phyloP scores from a whole-genome alignment of 2,329 filamentous ascomycete genomes.

The Tolypocladium capitatum region DNA sequence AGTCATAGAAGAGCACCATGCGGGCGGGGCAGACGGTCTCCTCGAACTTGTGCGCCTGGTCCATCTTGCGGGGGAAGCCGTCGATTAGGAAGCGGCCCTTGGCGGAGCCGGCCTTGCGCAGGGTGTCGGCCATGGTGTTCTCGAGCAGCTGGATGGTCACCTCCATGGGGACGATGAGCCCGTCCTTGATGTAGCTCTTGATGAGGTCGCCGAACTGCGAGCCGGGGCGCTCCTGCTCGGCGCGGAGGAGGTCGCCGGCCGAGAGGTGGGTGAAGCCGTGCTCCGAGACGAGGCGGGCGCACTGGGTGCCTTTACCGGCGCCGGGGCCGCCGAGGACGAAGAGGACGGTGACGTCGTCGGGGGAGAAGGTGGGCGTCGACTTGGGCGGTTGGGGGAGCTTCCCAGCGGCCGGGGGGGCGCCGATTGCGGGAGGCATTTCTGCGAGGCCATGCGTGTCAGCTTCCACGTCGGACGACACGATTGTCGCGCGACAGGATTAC shows the following conservation, averaged over 20 bases:
- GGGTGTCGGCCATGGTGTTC: slow-evolving; percentile 71
- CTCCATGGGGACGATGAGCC: slow-evolving; percentile 96
- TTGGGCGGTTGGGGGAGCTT: slow-evolving; percentile 39
- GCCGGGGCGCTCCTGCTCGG: slow-evolving; percentile 78
- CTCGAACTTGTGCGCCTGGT: slow-evolving; percentile 92
- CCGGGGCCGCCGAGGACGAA: slow-evolving; percentile 95
- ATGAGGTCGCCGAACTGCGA: slow-evolving; percentile 89
- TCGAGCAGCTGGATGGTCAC: slow-evolving; percentile 88
- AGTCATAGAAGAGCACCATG: slow-evolving; percentile 90
- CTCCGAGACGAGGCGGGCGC: slow-evolving; percentile 70
- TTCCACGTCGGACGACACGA: neutral
- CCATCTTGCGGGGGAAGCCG: slow-evolving; percentile 92
- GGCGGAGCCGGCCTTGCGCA: slow-evolving; percentile 33
- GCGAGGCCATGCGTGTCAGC: slow-evolving; percentile 5
- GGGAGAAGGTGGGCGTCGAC: slow-evolving; percentile 55
- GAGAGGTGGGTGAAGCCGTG: slow-evolving; percentile 90
- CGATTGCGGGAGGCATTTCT: slow-evolving; percentile 26
- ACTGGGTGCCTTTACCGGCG: slow-evolving; percentile 94
- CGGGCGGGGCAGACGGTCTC: slow-evolving; percentile 69
- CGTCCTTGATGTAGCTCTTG: slow-evolving; percentile 84
- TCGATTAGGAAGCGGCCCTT: slow-evolving; percentile 64
- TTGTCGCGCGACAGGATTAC: neutral
- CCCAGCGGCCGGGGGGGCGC: slow-evolving; percentile 24
- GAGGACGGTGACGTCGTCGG: slow-evolving; percentile 72
- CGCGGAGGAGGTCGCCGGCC: slow-evolving; percentile 83